These are phyloP conservation scores for Penicillium paneum DNA, from an alignment of 2,329 filamentous ascomycete genomes.

Conservation along the genomic window DNA sequence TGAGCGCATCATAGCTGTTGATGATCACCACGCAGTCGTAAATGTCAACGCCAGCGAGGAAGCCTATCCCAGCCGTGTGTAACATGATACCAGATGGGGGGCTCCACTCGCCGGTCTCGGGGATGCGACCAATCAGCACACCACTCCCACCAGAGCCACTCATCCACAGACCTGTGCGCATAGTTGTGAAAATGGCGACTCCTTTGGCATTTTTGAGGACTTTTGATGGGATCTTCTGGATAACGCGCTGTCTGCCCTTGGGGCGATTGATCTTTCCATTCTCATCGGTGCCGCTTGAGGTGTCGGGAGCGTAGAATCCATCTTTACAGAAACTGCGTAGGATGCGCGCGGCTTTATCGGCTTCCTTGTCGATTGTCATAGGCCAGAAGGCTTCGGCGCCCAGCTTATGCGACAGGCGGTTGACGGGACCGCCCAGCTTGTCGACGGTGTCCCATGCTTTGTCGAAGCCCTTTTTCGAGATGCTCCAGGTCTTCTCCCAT, in stretches of 20 bases:
- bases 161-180: conserved; percentile 89
- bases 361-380: conserved; percentile 79
- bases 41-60: conserved; percentile 87
- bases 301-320: conserved; percentile 63
- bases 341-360: conserved; percentile 86
- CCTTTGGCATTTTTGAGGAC: conserved; percentile 88
- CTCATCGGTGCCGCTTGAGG: conserved; percentile 45
- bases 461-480: conserved; percentile 65
- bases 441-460: conserved; percentile 66
- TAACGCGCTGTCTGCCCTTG: conserved; percentile 59
- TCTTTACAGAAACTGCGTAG: conserved; percentile 85
- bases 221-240: conserved; percentile 80
- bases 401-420: conserved; percentile 75
- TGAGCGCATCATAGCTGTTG: conserved; percentile 78
- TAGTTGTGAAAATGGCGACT: conserved; percentile 89
- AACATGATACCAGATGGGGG: conserved; percentile 87
- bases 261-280: conserved; percentile 51
- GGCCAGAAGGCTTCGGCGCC: conserved; percentile 84
- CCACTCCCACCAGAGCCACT: conserved; percentile 89
- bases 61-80: conserved; percentile 83
- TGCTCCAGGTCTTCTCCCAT: conserved; percentile 51
- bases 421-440: conserved; percentile 72
- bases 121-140: conserved; percentile 74
- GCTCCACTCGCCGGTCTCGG: conserved; percentile 82
- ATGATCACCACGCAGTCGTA: conserved; percentile 95